Percentiles rank a stretch among this genome's conserved stretches.
phyloP scores from a whole-genome alignment of 768 basidiomycete species.

The Calocybe indica region DNA sequence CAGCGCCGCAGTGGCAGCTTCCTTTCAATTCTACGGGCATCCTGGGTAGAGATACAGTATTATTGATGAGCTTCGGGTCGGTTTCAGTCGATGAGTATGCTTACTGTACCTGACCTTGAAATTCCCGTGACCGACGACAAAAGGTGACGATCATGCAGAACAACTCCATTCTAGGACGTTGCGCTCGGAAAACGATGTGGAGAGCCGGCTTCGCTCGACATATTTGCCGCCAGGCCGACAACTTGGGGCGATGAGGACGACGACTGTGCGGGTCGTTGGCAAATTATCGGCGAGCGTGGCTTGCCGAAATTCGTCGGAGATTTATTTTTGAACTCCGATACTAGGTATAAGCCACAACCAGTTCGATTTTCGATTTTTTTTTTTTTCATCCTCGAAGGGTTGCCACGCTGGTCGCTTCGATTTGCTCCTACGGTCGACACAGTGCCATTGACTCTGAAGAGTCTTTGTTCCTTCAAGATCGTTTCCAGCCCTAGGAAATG shows the following conservation, averaged over 20 bases:
- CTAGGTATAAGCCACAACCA: no score
- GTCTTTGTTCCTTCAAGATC: not conserved
- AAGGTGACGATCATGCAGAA: not conserved
- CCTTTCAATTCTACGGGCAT: constrained; percentile 58
- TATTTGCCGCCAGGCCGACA: not conserved
- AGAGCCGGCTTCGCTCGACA: not conserved
- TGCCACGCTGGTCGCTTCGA: no score
- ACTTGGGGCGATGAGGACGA: no score
- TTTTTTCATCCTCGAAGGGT: no score
- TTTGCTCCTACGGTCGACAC: no score
- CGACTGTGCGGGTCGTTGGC: no score
- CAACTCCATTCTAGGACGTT: not conserved
- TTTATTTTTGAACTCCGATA: no score
- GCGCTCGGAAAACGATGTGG: not conserved
- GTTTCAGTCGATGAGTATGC: not conserved
- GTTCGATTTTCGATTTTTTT: no score
- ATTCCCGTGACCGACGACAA: not conserved
- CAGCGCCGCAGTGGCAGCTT: constrained; percentile 49
- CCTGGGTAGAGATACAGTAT: not conserved
- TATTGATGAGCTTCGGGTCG: not conserved
- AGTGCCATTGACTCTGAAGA: no score
- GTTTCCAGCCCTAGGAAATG: not conserved
- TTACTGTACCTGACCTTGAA: not conserved
- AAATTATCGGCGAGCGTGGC: no score
- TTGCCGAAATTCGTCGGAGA: no score